Base-by-base conservation (phyloP, 75 land plant species). In the Picea sitchensis region DNA sequence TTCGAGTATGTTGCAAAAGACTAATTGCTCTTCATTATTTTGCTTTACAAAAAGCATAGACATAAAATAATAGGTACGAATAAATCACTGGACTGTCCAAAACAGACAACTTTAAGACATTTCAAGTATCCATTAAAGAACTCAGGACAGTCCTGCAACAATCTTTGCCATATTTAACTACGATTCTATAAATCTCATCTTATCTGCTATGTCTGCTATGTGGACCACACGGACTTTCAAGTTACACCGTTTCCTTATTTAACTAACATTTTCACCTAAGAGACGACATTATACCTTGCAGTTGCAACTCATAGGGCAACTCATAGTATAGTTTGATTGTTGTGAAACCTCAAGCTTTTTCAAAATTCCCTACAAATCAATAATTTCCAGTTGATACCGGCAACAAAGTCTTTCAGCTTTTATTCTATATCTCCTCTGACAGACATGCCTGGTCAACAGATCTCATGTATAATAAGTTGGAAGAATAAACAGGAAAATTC, bases 101-200 rank as follows among this genome's bases (percentile, higher is more conserved):
- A 51, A 51, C 56, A 51, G 56, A 51, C 56, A 51, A 51, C 56
- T 51, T 8, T 8, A 11, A 51, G 56, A 51, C 56, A 51, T 9
- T 11, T 1, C 12, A 9, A 51, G 9, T 9, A 51, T 8, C 54
- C 54, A 51, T 51, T 51, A 51, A 51, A 51, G 56, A 51, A 51
- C 56, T 51, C 56, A 9, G 56, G 56, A 71, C 73, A 71, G 21
- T 69, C 73, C 73, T 41, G 41, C 47, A 71, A 41, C 73, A n/a
- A 41, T n/a, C 23, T 71, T 71, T 11, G 12, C 54, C 74, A 20
- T 71, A 7, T 65, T 67, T 67, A 67, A 23, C 3, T 71, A 44
- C 44, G 51, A 71, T 44, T 6, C 36, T 44, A 20, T 44, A 8
- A 12, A 18, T 38, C 74, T 20, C 13, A 71, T 2, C n/a, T 6